phyloP scores from a whole-genome alignment of 352 stramenopile species.

The Globisporangium cylindrosporum region DNA sequence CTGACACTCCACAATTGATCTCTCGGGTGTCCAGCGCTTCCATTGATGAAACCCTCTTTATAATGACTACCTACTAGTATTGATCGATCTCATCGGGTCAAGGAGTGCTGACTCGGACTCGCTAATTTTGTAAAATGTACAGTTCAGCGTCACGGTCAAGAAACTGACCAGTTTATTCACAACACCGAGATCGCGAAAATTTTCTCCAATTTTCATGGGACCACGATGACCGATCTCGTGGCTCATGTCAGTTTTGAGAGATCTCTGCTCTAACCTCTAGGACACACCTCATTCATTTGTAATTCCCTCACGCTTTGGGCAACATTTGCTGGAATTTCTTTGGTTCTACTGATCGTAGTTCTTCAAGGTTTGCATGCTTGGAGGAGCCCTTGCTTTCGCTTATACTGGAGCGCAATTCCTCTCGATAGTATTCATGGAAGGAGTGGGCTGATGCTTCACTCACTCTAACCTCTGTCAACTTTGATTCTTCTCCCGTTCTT shows the following conservation, averaged over 20 bases:
- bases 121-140: background rate
- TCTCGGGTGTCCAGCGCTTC: no score
- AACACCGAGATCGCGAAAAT: background rate
- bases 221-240: background rate
- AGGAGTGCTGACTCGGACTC: background rate
- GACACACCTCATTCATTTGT: background rate
- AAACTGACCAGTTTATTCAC: background rate
- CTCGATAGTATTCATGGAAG: background rate
- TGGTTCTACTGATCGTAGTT: background rate
- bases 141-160: background rate
- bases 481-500: background rate
- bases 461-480: background rate
- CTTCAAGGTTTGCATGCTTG: background rate
- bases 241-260: background rate
- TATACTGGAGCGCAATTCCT: background rate
- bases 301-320: background rate
- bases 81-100: no score
- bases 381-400: background rate
- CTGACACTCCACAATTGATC: no score
- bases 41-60: no score
- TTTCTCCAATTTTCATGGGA: background rate
- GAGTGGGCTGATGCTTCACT: background rate
- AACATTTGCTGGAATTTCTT: background rate
- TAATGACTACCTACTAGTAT: no score
- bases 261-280: background rate